Evolutionary conservation across 1,284 basidiomycete genomes (phyloP).

Genomic region (Leccinum fuscescens): DNA sequence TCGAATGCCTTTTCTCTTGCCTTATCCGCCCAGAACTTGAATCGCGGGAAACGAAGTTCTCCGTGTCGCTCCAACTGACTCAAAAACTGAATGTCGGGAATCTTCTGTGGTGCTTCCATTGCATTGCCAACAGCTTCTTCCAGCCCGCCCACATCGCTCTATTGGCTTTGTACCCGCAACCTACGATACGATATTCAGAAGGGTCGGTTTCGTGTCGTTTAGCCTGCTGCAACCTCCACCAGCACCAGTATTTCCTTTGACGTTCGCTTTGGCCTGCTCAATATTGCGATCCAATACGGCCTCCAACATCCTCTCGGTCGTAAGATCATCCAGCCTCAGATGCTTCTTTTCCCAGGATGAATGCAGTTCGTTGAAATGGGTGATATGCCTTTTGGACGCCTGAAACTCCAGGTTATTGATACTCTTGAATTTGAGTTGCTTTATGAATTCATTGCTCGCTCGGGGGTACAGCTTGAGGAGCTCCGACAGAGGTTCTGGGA

Average conservation of each 20-base stretch:
- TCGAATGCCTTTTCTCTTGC: constrained; percentile 6
- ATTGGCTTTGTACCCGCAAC: not conserved
- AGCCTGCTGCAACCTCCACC: not conserved
- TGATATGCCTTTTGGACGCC: constrained; percentile 25
- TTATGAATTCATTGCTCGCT: constrained; percentile 13
- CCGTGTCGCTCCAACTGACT: constrained; percentile 1
- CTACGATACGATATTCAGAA: not conserved
- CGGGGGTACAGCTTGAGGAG: constrained; percentile 19
- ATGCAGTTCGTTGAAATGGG: constrained; percentile 18
- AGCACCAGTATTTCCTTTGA: not conserved
- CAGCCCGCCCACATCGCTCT: constrained; percentile 1
- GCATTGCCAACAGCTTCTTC: constrained; percentile 5
- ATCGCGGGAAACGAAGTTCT: not conserved
- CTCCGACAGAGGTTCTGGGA: constrained; percentile 15
- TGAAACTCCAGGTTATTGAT: constrained; percentile 9
- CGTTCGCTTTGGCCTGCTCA: constrained; percentile 3
- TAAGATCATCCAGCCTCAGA: constrained; percentile 3
- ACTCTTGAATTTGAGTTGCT: not conserved
- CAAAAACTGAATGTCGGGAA: constrained; percentile 14
- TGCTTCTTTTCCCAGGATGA: not conserved
- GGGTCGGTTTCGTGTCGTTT: not conserved
- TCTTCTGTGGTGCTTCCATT: not conserved
- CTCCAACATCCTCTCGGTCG: constrained; percentile 13
- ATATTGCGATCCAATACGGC: constrained; percentile 8
- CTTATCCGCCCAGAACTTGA: not conserved